Percentiles rank a stretch among this genome's conserved stretches.
Evolutionary conservation across 1,139 yeast genomes (phyloP).

Genomic region (Yamadazyma blattariae): DNA sequence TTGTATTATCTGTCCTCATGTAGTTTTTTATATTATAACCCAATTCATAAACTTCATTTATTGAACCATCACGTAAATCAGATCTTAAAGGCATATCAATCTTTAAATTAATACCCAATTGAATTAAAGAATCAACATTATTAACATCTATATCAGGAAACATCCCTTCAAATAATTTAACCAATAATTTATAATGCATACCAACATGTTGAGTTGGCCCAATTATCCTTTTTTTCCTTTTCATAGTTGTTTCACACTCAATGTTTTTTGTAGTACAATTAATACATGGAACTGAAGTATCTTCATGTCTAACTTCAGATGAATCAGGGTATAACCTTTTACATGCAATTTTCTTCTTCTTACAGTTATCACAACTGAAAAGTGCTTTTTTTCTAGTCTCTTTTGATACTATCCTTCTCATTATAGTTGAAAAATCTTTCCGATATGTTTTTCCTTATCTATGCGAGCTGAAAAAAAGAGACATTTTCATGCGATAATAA

Average conservation of each 20-base stretch:
- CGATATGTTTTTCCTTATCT: no score
- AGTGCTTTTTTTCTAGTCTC: slow-evolving; percentile 20
- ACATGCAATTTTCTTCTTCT: slow-evolving; percentile 40
- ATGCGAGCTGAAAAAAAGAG: no score
- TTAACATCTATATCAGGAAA: slow-evolving; percentile 41
- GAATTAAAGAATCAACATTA: slow-evolving; percentile 31
- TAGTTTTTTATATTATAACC: slow-evolving; percentile 2
- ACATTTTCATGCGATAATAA: no score
- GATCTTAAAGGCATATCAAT: slow-evolving; percentile 31
- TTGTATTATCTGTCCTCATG: not conserved
- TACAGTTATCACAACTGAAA: slow-evolving; percentile 46
- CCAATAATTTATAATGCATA: slow-evolving; percentile 35
- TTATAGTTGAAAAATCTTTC: no score
- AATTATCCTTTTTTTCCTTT: slow-evolving; percentile 21
- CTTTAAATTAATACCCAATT: slow-evolving; percentile 29
- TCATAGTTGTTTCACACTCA: slow-evolving; percentile 32
- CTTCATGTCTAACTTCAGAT: slow-evolving; percentile 7
- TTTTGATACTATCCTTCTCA: slow-evolving; percentile 11
- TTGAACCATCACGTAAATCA: slow-evolving; percentile 2
- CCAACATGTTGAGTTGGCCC: slow-evolving; percentile 36
- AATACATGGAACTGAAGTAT: slow-evolving; percentile 23
- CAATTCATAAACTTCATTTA: slow-evolving; percentile 4
- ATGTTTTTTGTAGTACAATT: slow-evolving; percentile 32
- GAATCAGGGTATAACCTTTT: not conserved
- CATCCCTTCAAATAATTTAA: slow-evolving; percentile 30